Evolutionary conservation across 352 stramenopile species (phyloP).

Genomic region (Phytopythium aichiense): DNA sequence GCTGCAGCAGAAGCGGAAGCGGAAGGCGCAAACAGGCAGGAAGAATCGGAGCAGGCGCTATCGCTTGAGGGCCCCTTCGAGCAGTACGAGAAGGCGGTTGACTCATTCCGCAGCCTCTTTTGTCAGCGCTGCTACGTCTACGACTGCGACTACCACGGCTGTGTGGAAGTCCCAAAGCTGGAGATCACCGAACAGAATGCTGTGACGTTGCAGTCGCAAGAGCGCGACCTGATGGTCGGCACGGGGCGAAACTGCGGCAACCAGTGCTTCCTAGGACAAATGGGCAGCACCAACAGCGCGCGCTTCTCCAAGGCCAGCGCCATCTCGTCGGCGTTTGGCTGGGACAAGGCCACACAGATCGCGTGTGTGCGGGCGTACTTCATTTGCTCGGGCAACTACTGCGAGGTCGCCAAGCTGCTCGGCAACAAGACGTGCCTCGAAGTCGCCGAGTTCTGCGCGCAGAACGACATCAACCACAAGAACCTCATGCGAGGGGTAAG

Average conservation of each 20-base stretch:
- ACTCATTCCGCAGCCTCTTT: constrained; percentile 76
- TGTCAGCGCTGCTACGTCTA: constrained; percentile 82
- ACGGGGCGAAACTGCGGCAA: constrained; percentile 74
- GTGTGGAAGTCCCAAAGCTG: constrained; percentile 47
- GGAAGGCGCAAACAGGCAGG: neutral
- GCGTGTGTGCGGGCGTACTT: constrained; percentile 62
- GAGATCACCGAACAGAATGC: constrained; percentile 63
- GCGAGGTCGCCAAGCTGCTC: constrained; percentile 67
- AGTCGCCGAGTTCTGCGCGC: constrained; percentile 69
- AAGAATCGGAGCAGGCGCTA: constrained; percentile 11
- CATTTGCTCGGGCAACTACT: constrained; percentile 71
- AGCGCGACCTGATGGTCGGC: constrained; percentile 33
- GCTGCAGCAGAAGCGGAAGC: neutral
- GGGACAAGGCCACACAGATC: constrained; percentile 35
- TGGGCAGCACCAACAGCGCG: constrained; percentile 6
- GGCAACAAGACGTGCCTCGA: constrained; percentile 65
- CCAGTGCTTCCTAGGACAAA: constrained; percentile 65
- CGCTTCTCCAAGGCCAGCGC: constrained; percentile 46
- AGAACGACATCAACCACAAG: constrained; percentile 61
- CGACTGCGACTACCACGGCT: constrained; percentile 83
- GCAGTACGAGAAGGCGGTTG: constrained; percentile 49
- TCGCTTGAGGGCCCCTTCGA: constrained; percentile 39
- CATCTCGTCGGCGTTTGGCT: constrained; percentile 47
- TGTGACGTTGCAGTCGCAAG: constrained; percentile 34
- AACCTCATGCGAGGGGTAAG: constrained; percentile 44